Percentiles rank a stretch among this genome's conserved stretches.
phyloP scores from a whole-genome alignment of 139 green algal species.

The Ettlia oleoabundans region DNA sequence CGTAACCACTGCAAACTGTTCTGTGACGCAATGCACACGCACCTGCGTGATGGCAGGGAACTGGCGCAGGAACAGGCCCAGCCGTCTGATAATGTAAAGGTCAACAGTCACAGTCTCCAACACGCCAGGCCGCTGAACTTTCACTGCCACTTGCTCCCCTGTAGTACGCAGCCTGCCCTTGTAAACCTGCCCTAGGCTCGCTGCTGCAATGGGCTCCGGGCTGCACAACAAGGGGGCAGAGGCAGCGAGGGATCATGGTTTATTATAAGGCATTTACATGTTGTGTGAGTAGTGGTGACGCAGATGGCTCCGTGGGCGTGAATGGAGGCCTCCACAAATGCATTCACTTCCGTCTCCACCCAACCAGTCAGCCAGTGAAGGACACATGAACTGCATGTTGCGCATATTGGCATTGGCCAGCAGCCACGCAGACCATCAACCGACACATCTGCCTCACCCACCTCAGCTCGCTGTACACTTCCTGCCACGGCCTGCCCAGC shows the following conservation, averaged over 20 bases:
- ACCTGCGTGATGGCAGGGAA: slow-evolving; percentile 62
- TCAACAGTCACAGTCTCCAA: slow-evolving; percentile 92
- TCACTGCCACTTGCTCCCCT: slow-evolving; percentile 92
- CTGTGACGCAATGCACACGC: too few species aligned
- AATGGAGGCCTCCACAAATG: too few species aligned
- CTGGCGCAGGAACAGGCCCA: slow-evolving; percentile 70
- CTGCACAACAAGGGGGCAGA: slow-evolving; percentile 54
- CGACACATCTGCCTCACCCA: neutral
- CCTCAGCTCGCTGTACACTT: slow-evolving; percentile 87
- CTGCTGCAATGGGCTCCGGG: slow-evolving; percentile 90
- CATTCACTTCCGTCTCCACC: too few species aligned
- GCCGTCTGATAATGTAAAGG: slow-evolving; percentile 85
- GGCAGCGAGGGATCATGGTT: slow-evolving; percentile 70
- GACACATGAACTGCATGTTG: neutral
- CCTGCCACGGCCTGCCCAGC: slow-evolving; percentile 85
- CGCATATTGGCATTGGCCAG: neutral
- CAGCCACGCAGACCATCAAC: too few species aligned
- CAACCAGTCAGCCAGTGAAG: neutral
- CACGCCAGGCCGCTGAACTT: slow-evolving; percentile 93
- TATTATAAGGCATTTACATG: neutral
- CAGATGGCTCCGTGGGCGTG: too few species aligned
- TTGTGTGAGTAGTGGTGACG: neutral
- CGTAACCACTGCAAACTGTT: too few species aligned
- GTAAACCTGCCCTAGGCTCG: slow-evolving; percentile 92
- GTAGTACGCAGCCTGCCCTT: slow-evolving; percentile 64